Evolutionary conservation across 331 rosid genomes (phyloP), one percentile per base, ranked within the genome.

Genomic region (Cydonia oblonga): DNA sequence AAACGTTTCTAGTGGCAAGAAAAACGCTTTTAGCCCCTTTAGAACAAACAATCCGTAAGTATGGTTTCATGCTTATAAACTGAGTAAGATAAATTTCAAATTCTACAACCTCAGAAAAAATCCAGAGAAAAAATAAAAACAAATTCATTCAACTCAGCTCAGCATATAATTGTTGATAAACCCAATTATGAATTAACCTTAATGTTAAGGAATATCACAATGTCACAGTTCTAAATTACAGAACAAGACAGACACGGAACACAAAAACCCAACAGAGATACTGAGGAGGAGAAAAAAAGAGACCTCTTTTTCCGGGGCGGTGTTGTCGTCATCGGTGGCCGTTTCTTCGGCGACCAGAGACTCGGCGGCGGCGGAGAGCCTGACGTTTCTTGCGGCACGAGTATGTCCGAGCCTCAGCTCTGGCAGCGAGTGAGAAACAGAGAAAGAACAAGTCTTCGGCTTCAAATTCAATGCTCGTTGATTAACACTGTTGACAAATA

Each of bases 261-360:
- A 18, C 26, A 19, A 4, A 3, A 53, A 53, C 23, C 14, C 15
- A 53, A 65, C 30, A 70, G 24, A 74, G 54, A 49, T 8, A 5
- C 58, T 25, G 42, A 44, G 58, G 7, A 46, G 26, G 18, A 19
- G 66, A 65, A 7, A 9, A 51, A 62, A 19, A 38, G n/a, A 46
- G 24, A 89, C 90, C 89, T 84, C 79, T 2, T 74, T 69, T 35
- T 62, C 74, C 3, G 70, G 80, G 69, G 72, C 57, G 35, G 76
- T 65, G 58, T 74, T 74, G 10, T 51, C 58, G 28, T 46, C 84
- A 13, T 28, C 76, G 8, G 66, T 23, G 25, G 70, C 18, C 4
- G 84, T 44, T 12, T 81, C 84, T 66, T 82, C 74, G 54, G 68
- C 64, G 5, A 76, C 78, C 18, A 65, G 49, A 29, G 81, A 63